These are phyloP conservation scores for Phlebopus sp. DNA, from an alignment of 1,284 basidiomycete species.

Conservation along the genomic window DNA sequence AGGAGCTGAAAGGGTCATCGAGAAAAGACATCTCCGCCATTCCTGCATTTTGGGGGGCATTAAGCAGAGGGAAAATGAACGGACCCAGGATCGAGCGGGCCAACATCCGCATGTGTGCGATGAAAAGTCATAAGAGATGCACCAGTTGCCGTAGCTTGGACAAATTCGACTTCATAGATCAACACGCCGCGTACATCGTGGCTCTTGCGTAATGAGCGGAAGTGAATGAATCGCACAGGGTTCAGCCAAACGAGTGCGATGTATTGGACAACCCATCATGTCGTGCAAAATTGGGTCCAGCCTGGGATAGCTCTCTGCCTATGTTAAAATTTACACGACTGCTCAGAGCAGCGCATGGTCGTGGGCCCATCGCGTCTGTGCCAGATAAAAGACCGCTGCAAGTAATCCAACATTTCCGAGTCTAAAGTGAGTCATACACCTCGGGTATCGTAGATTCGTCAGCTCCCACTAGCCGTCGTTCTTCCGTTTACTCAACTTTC, in stretches of 20 bases:
- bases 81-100: slow-evolving; percentile 21
- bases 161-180: slow-evolving; percentile 21
- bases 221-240: slow-evolving; percentile 21
- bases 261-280: background rate
- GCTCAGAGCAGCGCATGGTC: no score
- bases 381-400: slow-evolving; percentile 20
- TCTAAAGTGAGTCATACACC: no score
- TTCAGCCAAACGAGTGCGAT: background rate
- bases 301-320: background rate
- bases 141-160: slow-evolving; percentile 20
- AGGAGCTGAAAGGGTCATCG: slow-evolving; percentile 14
- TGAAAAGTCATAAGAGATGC: background rate
- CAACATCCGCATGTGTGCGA: slow-evolving; percentile 10
- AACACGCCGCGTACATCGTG: slow-evolving; percentile 9
- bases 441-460: no score
- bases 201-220: slow-evolving; percentile 29
- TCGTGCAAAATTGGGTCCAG: background rate
- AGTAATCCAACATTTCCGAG: slow-evolving; percentile 23
- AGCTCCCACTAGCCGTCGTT: slow-evolving; percentile 10
- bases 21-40: slow-evolving; percentile 29
- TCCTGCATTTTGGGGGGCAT: slow-evolving; percentile 24
- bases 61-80: slow-evolving; percentile 32
- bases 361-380: no score
- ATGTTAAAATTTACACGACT: no score
- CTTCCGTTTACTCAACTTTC: slow-evolving; percentile 34